Base-by-base conservation (phyloP, 352 stramenopile genomes). In the Pythium vanterpoolii region DNA sequence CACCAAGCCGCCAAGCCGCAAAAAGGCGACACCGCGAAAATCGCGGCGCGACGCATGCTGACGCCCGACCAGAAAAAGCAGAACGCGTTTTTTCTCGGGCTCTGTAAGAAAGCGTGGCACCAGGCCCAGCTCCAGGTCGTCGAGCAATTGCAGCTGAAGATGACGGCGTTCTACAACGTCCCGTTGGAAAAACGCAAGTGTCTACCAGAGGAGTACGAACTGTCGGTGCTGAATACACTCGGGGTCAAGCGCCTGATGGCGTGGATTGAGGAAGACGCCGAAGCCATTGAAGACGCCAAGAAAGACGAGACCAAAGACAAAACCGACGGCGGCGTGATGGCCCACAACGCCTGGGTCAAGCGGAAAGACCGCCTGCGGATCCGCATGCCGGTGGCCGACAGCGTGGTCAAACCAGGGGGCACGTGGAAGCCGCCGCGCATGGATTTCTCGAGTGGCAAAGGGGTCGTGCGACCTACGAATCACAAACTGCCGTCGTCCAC, bases 1-100 rank as follows among this genome's bases (percentile, higher is more conserved):
- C 84, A 90, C 49, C 71, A 85, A 21, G 83, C 85, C 7, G 83
- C 76, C 45, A 94, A 94, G 64, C 77, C 77, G 9, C 83, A 93
- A 39, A 92, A 92, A 51, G 85, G 83, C 9, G 85, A 94, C 60
- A 94, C 83, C 9, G 85, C 85, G 36, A 94, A 93, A 64, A 93
- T 94, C 33, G 83, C 85, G 0, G 83, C 83, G 18, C 74, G 84
- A 1, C 72, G 83, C 30, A 50, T 53, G 44, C 76, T 94, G 46
- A 86, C 82, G 14, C 28, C 56, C 0, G 84, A 94, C 64, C 82
- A 94, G 47, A 94, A 92, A 65, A 72, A 74, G 44, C 83, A 91
- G 46, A 93, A 94, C 30, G 69, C 72, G 26, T 79, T 92, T 46
- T 93, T 93, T 55, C 56, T 90, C 16, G 59, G 56, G 19, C 69